Evolutionary conservation across 2,329 filamentous ascomycete species (phyloP), one percentile per base, ranked within the genome.

Genomic region (Penicillium sp.): DNA sequence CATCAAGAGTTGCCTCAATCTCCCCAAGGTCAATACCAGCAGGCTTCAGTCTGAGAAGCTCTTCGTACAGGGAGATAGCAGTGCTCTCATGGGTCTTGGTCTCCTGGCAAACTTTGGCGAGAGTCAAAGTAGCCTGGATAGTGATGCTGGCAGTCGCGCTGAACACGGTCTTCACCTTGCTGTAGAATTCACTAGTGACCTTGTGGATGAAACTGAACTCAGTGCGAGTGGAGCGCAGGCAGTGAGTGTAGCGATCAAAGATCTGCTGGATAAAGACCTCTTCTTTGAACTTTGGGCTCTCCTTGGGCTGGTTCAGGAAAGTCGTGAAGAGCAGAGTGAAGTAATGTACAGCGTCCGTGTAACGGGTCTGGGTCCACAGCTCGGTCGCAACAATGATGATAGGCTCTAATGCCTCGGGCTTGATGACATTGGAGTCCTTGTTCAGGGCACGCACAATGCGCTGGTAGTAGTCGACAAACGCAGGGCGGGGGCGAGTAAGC

Each of bases 401-500:
- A 1, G 74, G 70, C 57, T 76, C 70, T 32, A 77, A 65, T 2
- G 74, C 72, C 8, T 76, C 74, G 0, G 65, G 67, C 18, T 72
- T 69, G 58, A 68, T 71, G 16, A 55, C 62, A 5, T 68, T 58
- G 0, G 68, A 61, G 38, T 70, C 67, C 57, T 75, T 76, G 64
- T 77, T 77, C 49, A 76, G 39, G 8, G 58, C 60, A n/a, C 60
- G 63, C 18, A 76, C 66, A 44, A 76, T 72, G 31, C 66, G 69
- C 51, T 66, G 67, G 54, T 75, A 75, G 60, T 77, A 77, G 34
- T 74, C 70, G 14, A 76, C 54, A 40, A 67, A 74, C 32, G 71
- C 61, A 0, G 72, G 70, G 5, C 71, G 70, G 10, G 73, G 72
- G 4, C 67, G 64, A 10, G 73, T 72, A 6, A 74, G 58, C 31